A percentile compares a stretch with the other conserved stretches of the same genome.
phyloP scores from a whole-genome alignment of 208 protist genomes.

The Giardia duodenalis region DNA sequence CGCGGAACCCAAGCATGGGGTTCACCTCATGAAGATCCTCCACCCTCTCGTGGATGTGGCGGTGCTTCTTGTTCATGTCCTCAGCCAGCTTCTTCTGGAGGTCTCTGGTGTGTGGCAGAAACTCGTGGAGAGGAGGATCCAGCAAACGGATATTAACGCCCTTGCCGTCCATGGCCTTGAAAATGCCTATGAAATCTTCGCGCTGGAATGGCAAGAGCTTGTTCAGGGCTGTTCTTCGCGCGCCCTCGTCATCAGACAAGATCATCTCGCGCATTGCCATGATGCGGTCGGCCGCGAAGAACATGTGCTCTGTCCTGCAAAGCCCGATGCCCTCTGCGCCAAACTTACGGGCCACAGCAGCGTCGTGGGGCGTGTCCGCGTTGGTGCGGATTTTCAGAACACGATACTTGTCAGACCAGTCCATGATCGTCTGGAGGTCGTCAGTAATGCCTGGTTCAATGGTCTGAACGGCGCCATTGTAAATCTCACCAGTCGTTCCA shows the following conservation, averaged over 20 bases:
- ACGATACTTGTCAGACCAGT: constrained; percentile 58
- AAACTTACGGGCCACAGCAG: constrained; percentile 57
- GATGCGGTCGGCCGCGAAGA: constrained; percentile 66
- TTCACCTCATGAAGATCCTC: constrained; percentile 67
- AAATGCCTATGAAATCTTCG: constrained; percentile 67
- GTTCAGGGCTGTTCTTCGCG: constrained; percentile 54
- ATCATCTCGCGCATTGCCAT: constrained; percentile 71
- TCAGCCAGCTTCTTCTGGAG: constrained; percentile 35
- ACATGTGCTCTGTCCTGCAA: constrained; percentile 82
- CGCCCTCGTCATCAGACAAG: constrained; percentile 57
- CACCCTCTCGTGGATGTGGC: constrained; percentile 55
- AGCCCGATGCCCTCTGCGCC: constrained; percentile 77
- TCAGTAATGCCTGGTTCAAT: constrained; percentile 53
- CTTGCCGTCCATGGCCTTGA: constrained; percentile 62
- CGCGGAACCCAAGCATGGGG: constrained; percentile 77
- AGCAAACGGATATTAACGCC: constrained; percentile 71
- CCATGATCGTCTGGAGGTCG: constrained; percentile 59
- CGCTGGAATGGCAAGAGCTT: constrained; percentile 67
- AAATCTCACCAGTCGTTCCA: constrained; percentile 63
- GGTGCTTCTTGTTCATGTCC: constrained; percentile 54
- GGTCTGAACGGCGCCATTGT: constrained; percentile 53
- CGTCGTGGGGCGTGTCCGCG: constrained; percentile 65
- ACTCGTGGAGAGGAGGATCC: constrained; percentile 81
- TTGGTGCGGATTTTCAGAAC: constrained; percentile 65
- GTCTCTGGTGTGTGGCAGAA: constrained; percentile 53